Conservation (phyloP, 176 grass and related monocot species). For the Avena insularis region DNA sequence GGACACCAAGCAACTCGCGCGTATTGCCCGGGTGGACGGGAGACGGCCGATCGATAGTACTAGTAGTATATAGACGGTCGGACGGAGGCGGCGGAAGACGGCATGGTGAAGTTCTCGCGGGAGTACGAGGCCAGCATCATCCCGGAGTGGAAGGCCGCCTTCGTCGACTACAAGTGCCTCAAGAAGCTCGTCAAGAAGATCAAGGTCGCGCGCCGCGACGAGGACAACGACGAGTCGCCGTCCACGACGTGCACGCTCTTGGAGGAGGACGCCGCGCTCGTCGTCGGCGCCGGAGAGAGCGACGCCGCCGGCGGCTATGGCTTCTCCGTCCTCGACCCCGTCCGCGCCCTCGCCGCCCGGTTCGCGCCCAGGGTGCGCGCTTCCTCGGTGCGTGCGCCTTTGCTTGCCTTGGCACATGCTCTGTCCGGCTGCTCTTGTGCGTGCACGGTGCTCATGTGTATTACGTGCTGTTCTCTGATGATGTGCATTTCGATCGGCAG, state of each 20-base stretch:
- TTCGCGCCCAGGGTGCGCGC: slow-evolving; percentile 31
- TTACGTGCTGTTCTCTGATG: not conserved
- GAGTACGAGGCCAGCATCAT: slow-evolving; percentile 88
- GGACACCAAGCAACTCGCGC: not conserved
- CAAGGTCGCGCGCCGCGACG: slow-evolving; percentile 53
- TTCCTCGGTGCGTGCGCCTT: slow-evolving; percentile 24
- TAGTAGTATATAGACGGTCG: no score
- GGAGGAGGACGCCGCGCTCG: not conserved
- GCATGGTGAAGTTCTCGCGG: slow-evolving; percentile 94
- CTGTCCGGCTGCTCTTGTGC: not conserved
- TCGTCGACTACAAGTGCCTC: slow-evolving; percentile 81
- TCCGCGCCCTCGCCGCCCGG: slow-evolving; percentile 56
- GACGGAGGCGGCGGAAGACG: no score
- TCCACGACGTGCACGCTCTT: not conserved
- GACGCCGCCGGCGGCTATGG: not conserved
- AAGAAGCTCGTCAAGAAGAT: slow-evolving; percentile 89
- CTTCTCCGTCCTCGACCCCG: slow-evolving; percentile 75
- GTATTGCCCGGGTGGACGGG: not conserved
- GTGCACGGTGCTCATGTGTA: not conserved
- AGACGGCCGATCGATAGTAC: no score
- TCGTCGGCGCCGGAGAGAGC: not conserved
- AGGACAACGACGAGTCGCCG: not conserved
- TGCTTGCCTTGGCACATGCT: not conserved
- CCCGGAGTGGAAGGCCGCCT: slow-evolving; percentile 68
- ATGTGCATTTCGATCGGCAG: slow-evolving; percentile 16